Base-by-base conservation (phyloP, 768 basidiomycete species). In the Fistulinella prunicolor region DNA sequence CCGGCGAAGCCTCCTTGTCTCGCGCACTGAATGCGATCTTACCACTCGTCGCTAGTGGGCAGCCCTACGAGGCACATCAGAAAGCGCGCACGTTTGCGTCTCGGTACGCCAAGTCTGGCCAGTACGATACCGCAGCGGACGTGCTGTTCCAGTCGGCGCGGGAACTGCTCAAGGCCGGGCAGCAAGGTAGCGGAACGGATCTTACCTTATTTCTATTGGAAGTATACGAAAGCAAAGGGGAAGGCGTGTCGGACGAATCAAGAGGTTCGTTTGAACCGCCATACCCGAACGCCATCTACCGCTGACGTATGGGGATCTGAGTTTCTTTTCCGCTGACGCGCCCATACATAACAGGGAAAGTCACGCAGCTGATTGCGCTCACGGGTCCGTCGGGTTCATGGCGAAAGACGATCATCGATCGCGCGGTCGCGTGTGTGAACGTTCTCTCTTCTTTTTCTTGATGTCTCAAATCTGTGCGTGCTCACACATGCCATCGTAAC, bases 21-120 rank as follows among this genome's bases (percentile, higher is more conserved):
- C 76, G 79, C 50, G 89, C 89, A 38, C 72, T 92, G 12, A 81
- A 79, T 52, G 87, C 86, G 9, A 90, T 88, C 55, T 71, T 86
- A 49, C 90, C 82, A 10, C 78, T 85, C 41, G 85, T 94, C 42
- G 66, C 77, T 6, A 73, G 75, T 9, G 80, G 85, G 9, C 90
- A 93, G 29, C 68, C 78, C 13, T 96, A 96, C 66, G 91, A 94
- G 52, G 94, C 94, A 0, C 95, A 97, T 59, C 94, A 97, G 68
- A 97, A 97, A 70, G 92, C 94, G 9, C 82, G 95, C 22, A 97
- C 94, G 16, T 96, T 95, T 55, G 92, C 92, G 5, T 85, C 94
- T 4, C 79, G 94, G 58, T 91, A 91, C 65, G 74, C 77, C 42
- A 92, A 93, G 72, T 80, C 89, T 3, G 75, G 74, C 3, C 86